A percentile compares a stretch with the other conserved stretches of the same genome.
Conservation (phyloP, 176 grass and related monocot species). For the Aegilops speltoides region DNA sequence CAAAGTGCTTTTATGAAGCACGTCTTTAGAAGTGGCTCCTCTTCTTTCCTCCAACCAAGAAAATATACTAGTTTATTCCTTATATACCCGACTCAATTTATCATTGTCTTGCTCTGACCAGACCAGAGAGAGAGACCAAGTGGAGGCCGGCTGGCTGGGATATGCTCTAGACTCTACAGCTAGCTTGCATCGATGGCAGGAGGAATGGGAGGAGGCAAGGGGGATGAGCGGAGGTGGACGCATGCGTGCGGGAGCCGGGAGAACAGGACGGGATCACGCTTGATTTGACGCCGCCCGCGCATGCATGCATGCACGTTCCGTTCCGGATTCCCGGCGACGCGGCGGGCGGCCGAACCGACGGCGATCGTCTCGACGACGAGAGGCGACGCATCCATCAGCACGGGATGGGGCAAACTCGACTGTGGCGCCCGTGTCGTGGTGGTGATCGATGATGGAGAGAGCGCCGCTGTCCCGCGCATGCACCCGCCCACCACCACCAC, state of each 20-base stretch:
- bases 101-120: no score
- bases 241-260: not conserved
- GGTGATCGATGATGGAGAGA: not conserved
- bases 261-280: slow-evolving; percentile 2
- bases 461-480: not conserved
- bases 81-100: no score
- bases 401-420: not conserved
- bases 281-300: not conserved
- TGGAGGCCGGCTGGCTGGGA: not conserved
- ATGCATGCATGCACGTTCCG: not conserved
- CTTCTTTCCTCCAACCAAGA: no score
- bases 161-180: not conserved
- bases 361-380: slow-evolving; percentile 7
- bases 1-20: no score
- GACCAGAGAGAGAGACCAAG: not conserved
- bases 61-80: no score
- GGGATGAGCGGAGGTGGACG: not conserved
- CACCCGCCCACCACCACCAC: slow-evolving; percentile 32
- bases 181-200: slow-evolving; percentile 24
- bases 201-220: not conserved
- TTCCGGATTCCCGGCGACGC: not conserved
- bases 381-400: not conserved
- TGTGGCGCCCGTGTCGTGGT: not conserved
- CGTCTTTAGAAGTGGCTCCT: no score
- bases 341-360: not conserved